Percentiles rank a stretch among this genome's conserved stretches.
Conservation (phyloP, 169 alveolate species). For the Cyclospora cayetanensis region DNA sequence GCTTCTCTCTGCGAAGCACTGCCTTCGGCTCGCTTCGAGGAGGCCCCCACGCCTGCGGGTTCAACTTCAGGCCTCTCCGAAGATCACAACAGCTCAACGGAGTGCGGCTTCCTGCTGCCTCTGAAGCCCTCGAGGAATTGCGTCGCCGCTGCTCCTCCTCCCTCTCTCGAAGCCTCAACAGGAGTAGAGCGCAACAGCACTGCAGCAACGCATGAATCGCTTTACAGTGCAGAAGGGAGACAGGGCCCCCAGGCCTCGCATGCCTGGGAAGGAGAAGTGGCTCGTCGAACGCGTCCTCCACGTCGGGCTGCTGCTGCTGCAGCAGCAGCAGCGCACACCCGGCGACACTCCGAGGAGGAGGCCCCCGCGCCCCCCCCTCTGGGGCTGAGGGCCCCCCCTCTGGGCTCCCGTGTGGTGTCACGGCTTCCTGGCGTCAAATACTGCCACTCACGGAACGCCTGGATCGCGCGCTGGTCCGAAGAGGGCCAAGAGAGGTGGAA, state of each 20-base stretch:
- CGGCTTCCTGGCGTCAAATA: constrained; percentile 50
- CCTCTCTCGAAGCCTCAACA: background rate
- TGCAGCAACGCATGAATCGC: no score
- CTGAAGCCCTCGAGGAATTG: background rate
- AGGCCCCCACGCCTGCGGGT: background rate
- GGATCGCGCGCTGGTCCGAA: constrained; percentile 65
- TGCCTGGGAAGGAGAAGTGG: background rate
- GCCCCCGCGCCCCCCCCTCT: background rate
- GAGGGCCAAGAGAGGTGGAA: constrained; percentile 59
- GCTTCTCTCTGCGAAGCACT: background rate
- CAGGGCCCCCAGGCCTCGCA: background rate
- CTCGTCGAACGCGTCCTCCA: background rate
- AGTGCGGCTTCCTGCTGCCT: background rate
- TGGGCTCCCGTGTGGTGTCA: background rate
- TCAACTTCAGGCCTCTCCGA: background rate
- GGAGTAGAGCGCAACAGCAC: no score
- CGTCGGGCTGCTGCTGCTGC: background rate
- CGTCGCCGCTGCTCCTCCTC: background rate
- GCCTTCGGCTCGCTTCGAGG: background rate
- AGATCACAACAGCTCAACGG: background rate
- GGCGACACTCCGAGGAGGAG: background rate
- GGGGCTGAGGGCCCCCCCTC: background rate
- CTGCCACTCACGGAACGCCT: constrained; percentile 56
- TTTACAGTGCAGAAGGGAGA: background rate
- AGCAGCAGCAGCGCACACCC: background rate